Evolutionary conservation across 1,284 basidiomycete species (phyloP), one percentile per base, ranked within the genome.

Genomic region (Fistulinella staudtii): DNA sequence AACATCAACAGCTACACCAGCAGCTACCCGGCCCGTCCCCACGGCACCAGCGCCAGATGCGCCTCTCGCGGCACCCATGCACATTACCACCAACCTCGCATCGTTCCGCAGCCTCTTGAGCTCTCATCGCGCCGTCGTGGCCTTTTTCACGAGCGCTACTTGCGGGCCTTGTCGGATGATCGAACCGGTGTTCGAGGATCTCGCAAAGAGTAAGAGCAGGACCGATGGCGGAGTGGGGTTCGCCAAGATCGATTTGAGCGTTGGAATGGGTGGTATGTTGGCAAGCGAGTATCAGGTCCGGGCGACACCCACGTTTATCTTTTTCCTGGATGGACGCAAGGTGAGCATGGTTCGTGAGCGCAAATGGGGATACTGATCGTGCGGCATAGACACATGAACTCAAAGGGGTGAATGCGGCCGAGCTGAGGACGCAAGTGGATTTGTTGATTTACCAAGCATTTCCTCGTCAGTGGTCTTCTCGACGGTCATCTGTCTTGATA

Each of bases 221-320:
- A 55, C 53, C 27, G 61, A 65, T 31, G 57, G 62, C 14, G 76
- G 72, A 8, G 74, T 81, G 14, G 86, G 79, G 2, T 93, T 93
- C 56, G 78, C 84, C 7, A 89, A 89, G 67, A 77, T 93, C 29
- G 90, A 93, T 67, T 67, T 91, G 52, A 78, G 75, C 7, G 76
- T 85, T 5, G 86, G 85, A 1, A 65, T 80, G 62, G 82, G 82
- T 0, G 59, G 69, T 8, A 67, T 69, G 37, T 66, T 92, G 21
- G 88, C 85, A 0, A 58, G 68, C 0, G 72, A 85, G 56, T 87
- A 79, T 67, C 71, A 76, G 4, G 79, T 95, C 1, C 64, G 75
- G n/a, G 89, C 76, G 0, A 93, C 89, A 1, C 91, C 92, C 4
- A 93, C 90, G 4, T 93, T 93, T 62, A 70, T 87, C 41, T 91